These are phyloP conservation scores for Solanum tarijense DNA, from an alignment of 257 asterid species.

Conservation along the genomic window DNA sequence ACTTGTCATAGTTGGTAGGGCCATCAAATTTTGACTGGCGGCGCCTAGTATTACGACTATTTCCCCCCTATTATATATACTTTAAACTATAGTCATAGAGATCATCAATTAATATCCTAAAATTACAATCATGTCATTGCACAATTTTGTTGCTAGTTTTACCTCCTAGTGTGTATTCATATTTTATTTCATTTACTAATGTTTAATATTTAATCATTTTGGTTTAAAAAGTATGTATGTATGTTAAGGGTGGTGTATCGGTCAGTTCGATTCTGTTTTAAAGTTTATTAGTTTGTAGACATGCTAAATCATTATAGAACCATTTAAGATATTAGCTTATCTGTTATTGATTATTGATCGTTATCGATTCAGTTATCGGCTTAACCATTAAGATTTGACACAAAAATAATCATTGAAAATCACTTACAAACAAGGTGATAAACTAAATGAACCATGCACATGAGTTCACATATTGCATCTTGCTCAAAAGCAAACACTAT, in stretches of 20 bases:
- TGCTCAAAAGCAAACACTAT: neutral
- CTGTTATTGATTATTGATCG: no score
- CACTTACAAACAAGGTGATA: neutral
- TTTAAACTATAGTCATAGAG: neutral
- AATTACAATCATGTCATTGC: neutral
- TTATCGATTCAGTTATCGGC: neutral
- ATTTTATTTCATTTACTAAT: neutral
- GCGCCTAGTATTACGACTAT: neutral
- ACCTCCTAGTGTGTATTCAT: neutral
- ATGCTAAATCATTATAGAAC: no score
- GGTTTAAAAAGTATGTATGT: neutral
- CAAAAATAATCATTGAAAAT: neutral
- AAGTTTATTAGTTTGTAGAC: neutral
- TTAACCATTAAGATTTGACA: neutral
- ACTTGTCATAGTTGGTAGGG: neutral
- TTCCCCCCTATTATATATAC: neutral
- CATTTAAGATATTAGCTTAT: no score
- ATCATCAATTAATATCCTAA: neutral
- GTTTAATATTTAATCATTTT: neutral
- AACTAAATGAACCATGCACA: neutral
- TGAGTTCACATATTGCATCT: neutral
- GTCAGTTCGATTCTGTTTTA: neutral
- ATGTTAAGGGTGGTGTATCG: neutral
- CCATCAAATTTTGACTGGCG: neutral
- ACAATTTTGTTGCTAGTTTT: neutral